These are phyloP conservation scores for Tagetes erecta DNA, from an alignment of 129 eudicot genomes.

Conservation along the genomic window DNA sequence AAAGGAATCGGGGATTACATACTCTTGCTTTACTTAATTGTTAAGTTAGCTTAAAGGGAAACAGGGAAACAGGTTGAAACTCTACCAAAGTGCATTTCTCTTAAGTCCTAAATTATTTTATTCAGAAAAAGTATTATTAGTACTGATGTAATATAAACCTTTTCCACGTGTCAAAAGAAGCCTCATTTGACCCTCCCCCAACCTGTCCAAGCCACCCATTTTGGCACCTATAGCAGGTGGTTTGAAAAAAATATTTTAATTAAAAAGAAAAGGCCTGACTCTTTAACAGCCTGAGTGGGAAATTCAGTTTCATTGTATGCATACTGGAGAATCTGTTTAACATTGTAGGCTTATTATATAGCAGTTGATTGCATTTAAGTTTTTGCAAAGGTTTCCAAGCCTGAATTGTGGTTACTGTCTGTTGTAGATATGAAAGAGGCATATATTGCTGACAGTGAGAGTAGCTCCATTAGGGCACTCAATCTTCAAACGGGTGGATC, in stretches of 20 bases:
- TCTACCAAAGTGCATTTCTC: neutral
- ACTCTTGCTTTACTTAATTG: too few species aligned
- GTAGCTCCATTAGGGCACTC: constrained; percentile 96
- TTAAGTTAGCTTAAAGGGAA: too few species aligned
- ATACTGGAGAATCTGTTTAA: neutral
- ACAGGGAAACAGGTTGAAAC: too few species aligned
- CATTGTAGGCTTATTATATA: constrained; percentile 11
- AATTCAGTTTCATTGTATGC: neutral
- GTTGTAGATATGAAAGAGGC: constrained; percentile 74
- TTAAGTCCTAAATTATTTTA: neutral
- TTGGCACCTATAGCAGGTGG: neutral
- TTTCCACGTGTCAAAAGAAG: neutral
- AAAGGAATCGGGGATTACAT: too few species aligned
- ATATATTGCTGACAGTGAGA: constrained; percentile 95
- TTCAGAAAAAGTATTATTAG: neutral
- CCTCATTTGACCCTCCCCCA: neutral
- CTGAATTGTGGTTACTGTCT: constrained; percentile 9
- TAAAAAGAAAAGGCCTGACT: neutral
- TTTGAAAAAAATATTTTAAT: neutral
- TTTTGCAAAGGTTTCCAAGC: constrained; percentile 7
- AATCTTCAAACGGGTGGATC: constrained; percentile 87
- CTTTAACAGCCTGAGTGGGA: constrained; percentile 10
- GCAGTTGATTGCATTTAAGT: neutral
- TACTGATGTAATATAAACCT: neutral
- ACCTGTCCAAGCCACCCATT: neutral